Evolutionary conservation across 805 yeast genomes (phyloP), one percentile per base, ranked within the genome.

Genomic region (Candida manassasensis): DNA sequence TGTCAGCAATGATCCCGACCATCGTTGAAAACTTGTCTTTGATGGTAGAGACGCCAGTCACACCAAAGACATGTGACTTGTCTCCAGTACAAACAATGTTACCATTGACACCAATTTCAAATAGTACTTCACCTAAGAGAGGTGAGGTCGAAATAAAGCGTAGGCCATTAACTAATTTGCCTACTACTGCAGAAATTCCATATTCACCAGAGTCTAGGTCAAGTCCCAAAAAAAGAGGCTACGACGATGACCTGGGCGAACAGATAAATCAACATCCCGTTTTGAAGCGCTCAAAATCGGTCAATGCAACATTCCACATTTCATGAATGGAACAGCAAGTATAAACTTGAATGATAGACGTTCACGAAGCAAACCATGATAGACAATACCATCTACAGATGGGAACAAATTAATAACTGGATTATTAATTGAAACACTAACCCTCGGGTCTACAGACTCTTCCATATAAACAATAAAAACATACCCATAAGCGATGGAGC

Each of bases 1-100:
- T 66, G 72, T 56, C 52, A 38, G 43, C 53, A 21, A 45, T 66
- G 43, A 55, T 63, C 27, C 49, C 50, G 21, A 57, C 53, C 37
- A 58, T 65, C 29, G 57, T 58, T 39, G 45, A 48, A 19, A 53
- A 50, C 26, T 49, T 56, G 43, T 11, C 41, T 7, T 35, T 36
- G 18, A 34, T 34, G 45, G 48, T 35, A 33, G 40, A 37, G 16
- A 39, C 50, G 16, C 59, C 61, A 18, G 52, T 60, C 28, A 63
- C 69, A 5, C 69, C 71, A 14, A 59, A 45, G 40, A 19, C 34
- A 17, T 21, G 38, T n/a, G 39, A 34, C 27, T 34, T 35, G 18
- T 34, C 47, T 22, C 27, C 27, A 24, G 12, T 24, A 6, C 27
- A 24, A 7, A 24, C 27, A n/a, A 40, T 27, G 14, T 48, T 40